Conservation (phyloP, 768 basidiomycete species). For the Tricholoma hemisulphureum region DNA sequence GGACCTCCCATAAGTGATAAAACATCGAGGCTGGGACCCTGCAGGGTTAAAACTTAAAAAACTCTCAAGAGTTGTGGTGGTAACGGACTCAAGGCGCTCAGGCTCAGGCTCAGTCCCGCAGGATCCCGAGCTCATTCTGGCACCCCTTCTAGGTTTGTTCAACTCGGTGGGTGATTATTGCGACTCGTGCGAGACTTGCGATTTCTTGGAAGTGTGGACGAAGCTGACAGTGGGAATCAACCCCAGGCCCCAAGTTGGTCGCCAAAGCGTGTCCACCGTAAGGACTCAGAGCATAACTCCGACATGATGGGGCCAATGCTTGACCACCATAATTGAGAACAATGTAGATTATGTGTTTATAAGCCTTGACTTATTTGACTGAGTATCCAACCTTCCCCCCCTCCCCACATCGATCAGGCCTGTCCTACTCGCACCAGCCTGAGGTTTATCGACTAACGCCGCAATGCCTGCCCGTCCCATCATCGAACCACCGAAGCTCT, state of each 20-base stretch:
- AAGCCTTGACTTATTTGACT: not conserved
- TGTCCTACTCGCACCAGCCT: not conserved
- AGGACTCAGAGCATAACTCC: constrained; percentile 1
- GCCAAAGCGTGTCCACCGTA: not conserved
- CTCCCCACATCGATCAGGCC: not conserved
- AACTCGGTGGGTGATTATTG: not conserved
- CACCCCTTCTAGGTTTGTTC: not conserved
- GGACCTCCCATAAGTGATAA: not conserved
- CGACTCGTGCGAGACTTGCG: not conserved
- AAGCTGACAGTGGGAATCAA: not conserved
- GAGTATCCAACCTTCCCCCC: not conserved
- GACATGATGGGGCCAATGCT: constrained; percentile 5
- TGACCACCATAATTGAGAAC: constrained; percentile 2
- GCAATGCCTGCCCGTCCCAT: not conserved
- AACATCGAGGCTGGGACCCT: not conserved
- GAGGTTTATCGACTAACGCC: not conserved
- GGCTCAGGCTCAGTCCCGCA: no score
- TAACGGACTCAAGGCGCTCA: not conserved
- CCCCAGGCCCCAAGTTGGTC: not conserved
- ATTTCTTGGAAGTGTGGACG: not conserved
- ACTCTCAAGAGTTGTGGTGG: not conserved
- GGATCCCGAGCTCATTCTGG: not conserved
- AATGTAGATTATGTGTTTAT: not conserved
- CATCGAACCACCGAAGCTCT: not conserved
- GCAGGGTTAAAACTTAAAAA: not conserved